Conservation (phyloP, 441 rosid species). For the Aquilaria agallochum region DNA sequence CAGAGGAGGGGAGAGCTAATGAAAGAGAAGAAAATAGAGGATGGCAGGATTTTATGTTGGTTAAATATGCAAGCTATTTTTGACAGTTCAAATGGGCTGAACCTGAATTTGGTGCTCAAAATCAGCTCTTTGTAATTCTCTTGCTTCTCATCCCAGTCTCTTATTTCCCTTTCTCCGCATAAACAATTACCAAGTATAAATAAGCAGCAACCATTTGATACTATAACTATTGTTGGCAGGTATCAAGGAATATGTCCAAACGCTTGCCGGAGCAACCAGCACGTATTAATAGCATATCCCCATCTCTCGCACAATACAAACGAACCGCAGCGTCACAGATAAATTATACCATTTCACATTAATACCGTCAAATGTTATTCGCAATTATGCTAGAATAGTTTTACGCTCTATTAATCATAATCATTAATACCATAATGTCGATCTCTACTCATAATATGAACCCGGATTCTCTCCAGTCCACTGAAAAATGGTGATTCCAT, state of each 20-base stretch:
- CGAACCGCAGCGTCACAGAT: too few species aligned
- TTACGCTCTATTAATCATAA: too few species aligned
- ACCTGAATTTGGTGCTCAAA: slow-evolving; percentile 20
- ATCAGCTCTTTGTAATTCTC: slow-evolving; percentile 19
- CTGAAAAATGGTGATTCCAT: too few species aligned
- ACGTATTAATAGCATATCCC: background rate
- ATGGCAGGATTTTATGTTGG: slow-evolving; percentile 24
- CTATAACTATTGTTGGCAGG: slow-evolving; percentile 10
- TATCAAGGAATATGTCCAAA: slow-evolving; percentile 5
- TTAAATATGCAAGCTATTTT: slow-evolving; percentile 15
- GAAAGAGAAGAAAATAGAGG: slow-evolving; percentile 23
- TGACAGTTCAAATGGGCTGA: slow-evolving; percentile 11
- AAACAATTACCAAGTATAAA: background rate
- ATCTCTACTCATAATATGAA: too few species aligned
- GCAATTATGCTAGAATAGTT: too few species aligned
- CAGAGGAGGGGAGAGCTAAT: background rate
- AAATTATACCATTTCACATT: too few species aligned
- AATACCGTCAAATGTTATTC: too few species aligned
- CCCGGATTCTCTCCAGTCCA: too few species aligned
- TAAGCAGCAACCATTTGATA: background rate
- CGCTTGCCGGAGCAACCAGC: slow-evolving; percentile 4
- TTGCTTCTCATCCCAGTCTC: slow-evolving; percentile 1
- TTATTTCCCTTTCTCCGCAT: slow-evolving; percentile 6
- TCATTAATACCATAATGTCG: too few species aligned
- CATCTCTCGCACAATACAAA: too few species aligned